Evolutionary conservation across 202 grass and related monocot species (phyloP).

Genomic region (Panicum hallii): DNA sequence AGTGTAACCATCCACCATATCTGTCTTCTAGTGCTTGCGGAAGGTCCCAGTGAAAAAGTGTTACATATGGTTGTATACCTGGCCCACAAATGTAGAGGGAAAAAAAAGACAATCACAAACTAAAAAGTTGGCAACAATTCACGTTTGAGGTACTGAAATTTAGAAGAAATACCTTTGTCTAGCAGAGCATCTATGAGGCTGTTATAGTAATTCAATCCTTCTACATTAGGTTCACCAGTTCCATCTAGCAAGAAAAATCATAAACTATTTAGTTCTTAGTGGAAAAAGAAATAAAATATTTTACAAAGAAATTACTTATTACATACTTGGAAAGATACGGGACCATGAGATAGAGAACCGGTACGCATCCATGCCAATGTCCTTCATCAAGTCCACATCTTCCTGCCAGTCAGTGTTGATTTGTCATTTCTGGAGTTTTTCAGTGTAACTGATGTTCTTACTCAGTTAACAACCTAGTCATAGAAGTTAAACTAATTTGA

Average conservation of each 20-base stretch:
- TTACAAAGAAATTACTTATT: conserved; percentile 20
- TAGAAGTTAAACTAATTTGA: background rate
- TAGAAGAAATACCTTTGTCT: conserved; percentile 63
- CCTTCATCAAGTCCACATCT: conserved; percentile 91
- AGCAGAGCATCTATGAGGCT: conserved; percentile 78
- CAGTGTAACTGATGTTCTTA: background rate
- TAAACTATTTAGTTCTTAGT: conserved; percentile 22
- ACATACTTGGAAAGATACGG: conserved; percentile 93
- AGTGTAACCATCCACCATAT: conserved; percentile 87
- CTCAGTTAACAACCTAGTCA: background rate
- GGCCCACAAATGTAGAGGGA: conserved; percentile 30
- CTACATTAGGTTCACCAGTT: conserved; percentile 81
- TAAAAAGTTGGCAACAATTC: conserved; percentile 16
- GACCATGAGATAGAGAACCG: conserved; percentile 98
- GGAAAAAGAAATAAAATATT: background rate
- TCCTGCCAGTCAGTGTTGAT: conserved; percentile 50
- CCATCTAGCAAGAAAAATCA: conserved; percentile 68
- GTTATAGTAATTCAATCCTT: conserved; percentile 91
- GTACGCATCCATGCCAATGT: conserved; percentile 89
- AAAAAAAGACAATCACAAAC: background rate
- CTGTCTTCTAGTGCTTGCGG: conserved; percentile 84
- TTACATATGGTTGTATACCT: conserved; percentile 88
- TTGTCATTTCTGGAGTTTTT: conserved; percentile 17
- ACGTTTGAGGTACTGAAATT: conserved; percentile 13
- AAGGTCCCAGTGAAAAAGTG: conserved; percentile 96